phyloP scores from a whole-genome alignment of 2,329 filamentous ascomycete genomes.

The Calycina herbarum region DNA sequence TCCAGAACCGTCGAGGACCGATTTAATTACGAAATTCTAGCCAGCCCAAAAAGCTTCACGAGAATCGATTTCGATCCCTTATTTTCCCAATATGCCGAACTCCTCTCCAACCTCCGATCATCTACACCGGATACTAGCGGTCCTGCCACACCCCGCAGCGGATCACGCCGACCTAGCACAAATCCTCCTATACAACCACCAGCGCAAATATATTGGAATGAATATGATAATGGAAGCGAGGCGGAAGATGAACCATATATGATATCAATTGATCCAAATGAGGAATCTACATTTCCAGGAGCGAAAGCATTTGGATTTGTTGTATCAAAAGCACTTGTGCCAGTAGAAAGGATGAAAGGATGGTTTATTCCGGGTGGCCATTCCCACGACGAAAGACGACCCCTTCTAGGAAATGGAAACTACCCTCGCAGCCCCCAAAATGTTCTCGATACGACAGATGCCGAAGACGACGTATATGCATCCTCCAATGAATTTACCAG shows the following conservation, averaged over 20 bases:
- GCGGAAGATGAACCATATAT: conserved; percentile 62
- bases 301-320: conserved; percentile 52
- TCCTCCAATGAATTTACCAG: conserved; percentile 48
- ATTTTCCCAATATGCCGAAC: conserved; percentile 50
- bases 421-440: conserved; percentile 27
- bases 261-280: conserved; percentile 73
- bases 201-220: conserved; percentile 70
- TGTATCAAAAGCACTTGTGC: conserved; percentile 42
- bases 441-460: conserved; percentile 42
- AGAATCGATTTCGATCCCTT: conserved; percentile 61
- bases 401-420: conserved; percentile 30
- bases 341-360: conserved; percentile 51
- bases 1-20: conserved; percentile 63
- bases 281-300: conserved; percentile 58
- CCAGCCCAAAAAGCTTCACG: conserved; percentile 70
- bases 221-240: conserved; percentile 82
- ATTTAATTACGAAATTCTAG: conserved; percentile 67
- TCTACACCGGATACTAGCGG: conserved; percentile 37
- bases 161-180: conserved; percentile 27
- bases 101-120: conserved; percentile 49
- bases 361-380: conserved; percentile 46
- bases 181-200: conserved; percentile 16
- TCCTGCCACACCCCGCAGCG: conserved; percentile 20
- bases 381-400: conserved; percentile 30
- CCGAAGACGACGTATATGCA: conserved; percentile 51